Base-by-base conservation (phyloP, 352 stramenopile species). In the Phytophthora foliorum region DNA sequence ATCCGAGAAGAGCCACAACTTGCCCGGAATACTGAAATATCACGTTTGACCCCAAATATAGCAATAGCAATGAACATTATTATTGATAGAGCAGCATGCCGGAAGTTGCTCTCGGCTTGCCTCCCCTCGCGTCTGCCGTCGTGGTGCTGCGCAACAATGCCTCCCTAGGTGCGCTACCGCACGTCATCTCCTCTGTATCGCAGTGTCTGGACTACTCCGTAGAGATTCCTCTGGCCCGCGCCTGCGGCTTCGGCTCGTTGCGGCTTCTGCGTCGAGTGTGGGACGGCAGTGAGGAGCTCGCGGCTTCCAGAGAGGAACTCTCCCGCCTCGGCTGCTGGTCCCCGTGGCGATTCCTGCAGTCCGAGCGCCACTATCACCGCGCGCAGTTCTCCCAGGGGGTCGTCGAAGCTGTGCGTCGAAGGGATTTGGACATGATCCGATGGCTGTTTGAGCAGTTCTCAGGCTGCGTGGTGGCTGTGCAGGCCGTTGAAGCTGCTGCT, bases 391-490 rank as follows among this genome's bases (percentile, higher is more conserved):
- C 66, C 13, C 34, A 41, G 56, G 61, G 55, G 45, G 44, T 75
- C 51, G 10, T 63, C 17, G 49, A 66, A 57, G 71, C 67, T 31
- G 71, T 53, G 22, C 44, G 46, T 42, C 56, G 29, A 1, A 36
- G 52, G 16, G 57, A 78, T 44, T 27, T 75, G 39, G 9, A 21
- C 27, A 63, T 69, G 53, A 29, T 69, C 10, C 57, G 39, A 34
- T 78, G 67, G 67, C 41, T 78, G 3, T 78, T 72, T 39, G 46
- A 42, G 2, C 67, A 59, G n/a, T 73, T 78, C 31, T 56, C 67
- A 8, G 51, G 62, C 13, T 72, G 67, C 14, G 29, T 57, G 39
- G 45, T 64, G n/a, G 3, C 21, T 51, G 57, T 62, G 36, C 51
- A 71, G 27, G 48, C 57, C 22, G 66, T 75, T 34, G 71, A 75